A percentile compares a stretch with the other conserved stretches of the same genome.
Conservation (phyloP, 768 basidiomycete species). For the Suillus variegatus region DNA sequence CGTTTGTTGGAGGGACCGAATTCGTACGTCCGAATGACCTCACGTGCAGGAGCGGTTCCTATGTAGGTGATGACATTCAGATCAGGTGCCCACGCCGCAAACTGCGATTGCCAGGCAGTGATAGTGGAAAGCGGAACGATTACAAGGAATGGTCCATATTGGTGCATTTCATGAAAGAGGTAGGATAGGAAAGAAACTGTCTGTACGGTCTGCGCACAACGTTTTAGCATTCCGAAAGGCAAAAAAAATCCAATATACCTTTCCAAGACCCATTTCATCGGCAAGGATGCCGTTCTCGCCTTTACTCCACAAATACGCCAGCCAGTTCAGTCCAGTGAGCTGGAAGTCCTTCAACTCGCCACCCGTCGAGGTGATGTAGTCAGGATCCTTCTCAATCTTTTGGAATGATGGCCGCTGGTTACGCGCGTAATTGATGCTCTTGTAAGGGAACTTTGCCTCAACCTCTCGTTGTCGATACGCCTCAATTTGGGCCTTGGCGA, state of each 20-base stretch:
- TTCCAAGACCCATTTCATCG: slow-evolving; percentile 99
- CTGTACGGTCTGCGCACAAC: slow-evolving; percentile 75
- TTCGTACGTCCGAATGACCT: slow-evolving; percentile 90
- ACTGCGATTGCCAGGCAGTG: slow-evolving; percentile 97
- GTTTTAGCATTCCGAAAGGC: slow-evolving; percentile 17
- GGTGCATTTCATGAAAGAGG: slow-evolving; percentile 87
- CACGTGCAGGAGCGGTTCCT: slow-evolving; percentile 83
- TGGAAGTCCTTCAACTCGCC: slow-evolving; percentile 97
- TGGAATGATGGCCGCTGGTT: slow-evolving; percentile 75
- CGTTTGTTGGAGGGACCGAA: slow-evolving; percentile 88
- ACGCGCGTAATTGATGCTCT: slow-evolving; percentile 68
- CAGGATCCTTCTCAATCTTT: slow-evolving; percentile 86
- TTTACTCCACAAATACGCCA: slow-evolving; percentile 94
- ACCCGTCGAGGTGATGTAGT: slow-evolving; percentile 76
- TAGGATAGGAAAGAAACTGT: slow-evolving; percentile 94
- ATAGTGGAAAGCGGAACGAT: slow-evolving; percentile 98
- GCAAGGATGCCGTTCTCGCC: slow-evolving; percentile 97
- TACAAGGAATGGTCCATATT: slow-evolving; percentile 96
- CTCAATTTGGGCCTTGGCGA: slow-evolving; percentile 77
- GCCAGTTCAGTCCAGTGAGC: slow-evolving; percentile 96
- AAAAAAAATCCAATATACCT: slow-evolving; percentile 45
- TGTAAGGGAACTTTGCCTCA: slow-evolving; percentile 82
- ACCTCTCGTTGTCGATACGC: slow-evolving; percentile 77
- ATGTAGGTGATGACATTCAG: slow-evolving; percentile 97
- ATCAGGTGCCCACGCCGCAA: slow-evolving; percentile 93